Evolutionary conservation across 169 alveolate genomes (phyloP).

Genomic region (Plasmodium fragile): DNA sequence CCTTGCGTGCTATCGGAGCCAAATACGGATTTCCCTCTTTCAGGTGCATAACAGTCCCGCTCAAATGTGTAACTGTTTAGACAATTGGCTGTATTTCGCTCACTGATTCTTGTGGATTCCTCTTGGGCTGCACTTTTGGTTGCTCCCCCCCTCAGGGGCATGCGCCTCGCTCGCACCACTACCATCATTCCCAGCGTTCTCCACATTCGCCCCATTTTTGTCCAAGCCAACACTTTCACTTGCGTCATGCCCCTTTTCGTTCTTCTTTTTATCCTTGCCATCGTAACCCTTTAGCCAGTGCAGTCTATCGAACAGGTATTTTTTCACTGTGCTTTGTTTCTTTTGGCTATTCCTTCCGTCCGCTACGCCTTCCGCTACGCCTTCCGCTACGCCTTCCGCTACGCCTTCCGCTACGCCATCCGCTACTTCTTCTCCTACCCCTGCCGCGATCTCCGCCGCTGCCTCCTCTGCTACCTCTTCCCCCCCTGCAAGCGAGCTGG

Average conservation of each 20-base stretch:
- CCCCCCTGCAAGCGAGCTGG: background rate
- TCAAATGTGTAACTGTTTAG: background rate
- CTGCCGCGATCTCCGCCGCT: background rate
- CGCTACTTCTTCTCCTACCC: background rate
- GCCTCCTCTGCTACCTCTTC: background rate
- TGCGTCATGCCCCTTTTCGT: constrained; percentile 6
- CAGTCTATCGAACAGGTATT: constrained; percentile 31
- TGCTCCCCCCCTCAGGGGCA: background rate
- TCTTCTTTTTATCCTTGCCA: constrained; percentile 25
- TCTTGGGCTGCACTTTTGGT: background rate
- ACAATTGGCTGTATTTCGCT: background rate
- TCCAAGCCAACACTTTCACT: background rate
- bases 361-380: background rate
- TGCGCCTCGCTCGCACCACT: background rate
- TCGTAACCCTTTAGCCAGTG: constrained; percentile 55
- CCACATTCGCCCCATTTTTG: background rate
- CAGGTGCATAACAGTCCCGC: background rate
- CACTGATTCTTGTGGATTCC: background rate
- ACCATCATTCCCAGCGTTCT: background rate
- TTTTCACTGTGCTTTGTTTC: constrained; percentile 37
- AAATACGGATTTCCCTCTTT: background rate
- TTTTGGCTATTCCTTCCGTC: background rate
- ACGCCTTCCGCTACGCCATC: background rate
- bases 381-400: background rate
- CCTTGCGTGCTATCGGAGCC: background rate